Conservation (phyloP, 108 stramenopile genomes). For the Ochromonas danica region DNA sequence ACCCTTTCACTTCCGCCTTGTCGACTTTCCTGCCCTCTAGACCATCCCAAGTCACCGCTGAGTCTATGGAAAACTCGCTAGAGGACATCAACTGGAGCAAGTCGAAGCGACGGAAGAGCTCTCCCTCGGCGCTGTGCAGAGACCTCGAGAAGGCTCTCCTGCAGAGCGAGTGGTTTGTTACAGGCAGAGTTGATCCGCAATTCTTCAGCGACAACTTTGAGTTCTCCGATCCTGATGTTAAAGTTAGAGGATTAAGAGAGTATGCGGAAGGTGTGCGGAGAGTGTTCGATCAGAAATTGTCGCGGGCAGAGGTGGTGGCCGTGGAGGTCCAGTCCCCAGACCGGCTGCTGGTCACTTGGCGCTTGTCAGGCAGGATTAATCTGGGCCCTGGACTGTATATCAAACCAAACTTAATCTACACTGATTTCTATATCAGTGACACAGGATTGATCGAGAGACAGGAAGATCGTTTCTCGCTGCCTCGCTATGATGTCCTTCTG, state of each 20-base stretch:
- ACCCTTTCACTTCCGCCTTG: no score
- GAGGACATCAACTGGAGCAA: no score
- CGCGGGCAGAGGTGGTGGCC: constrained; percentile 72
- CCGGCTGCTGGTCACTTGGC: constrained; percentile 58
- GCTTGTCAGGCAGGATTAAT: constrained; percentile 69
- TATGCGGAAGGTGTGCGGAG: constrained; percentile 69
- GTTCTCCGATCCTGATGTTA: constrained; percentile 80
- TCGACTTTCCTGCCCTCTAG: no score
- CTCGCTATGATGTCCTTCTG: constrained; percentile 63
- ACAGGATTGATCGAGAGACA: constrained; percentile 67
- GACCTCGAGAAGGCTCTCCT: constrained; percentile 59
- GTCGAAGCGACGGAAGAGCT: no score
- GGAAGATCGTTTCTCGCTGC: constrained; percentile 73
- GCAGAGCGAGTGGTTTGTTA: constrained; percentile 80
- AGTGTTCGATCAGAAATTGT: constrained; percentile 64
- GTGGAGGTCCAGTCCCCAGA: constrained; percentile 45
- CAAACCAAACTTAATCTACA: constrained; percentile 77
- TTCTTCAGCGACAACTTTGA: constrained; percentile 70
- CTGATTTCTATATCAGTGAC: constrained; percentile 66
- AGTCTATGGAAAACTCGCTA: no score
- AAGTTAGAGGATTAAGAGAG: constrained; percentile 63
- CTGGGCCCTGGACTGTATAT: constrained; percentile 63
- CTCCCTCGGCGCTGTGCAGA: no score
- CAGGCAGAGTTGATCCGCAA: constrained; percentile 69
- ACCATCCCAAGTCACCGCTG: no score